Conservation (phyloP, 2,329 filamentous ascomycete genomes). For the Paecilomyces variotii region DNA sequence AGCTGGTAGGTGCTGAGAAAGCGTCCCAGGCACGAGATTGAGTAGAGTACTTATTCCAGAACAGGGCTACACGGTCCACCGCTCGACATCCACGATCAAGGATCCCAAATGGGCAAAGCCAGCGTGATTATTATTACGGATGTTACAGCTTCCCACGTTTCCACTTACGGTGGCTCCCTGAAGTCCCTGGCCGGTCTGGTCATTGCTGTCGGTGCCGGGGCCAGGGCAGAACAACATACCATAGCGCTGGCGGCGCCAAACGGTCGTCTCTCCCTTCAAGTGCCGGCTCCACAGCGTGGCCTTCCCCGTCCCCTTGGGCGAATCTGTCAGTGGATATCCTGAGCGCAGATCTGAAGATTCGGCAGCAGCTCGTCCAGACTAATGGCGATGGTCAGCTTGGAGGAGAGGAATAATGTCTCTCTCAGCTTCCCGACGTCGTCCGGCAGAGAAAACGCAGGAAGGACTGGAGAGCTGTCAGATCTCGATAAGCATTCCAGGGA, state of each 20-base stretch:
- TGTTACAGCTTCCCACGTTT: slow-evolving; percentile 12
- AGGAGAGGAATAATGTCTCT: background rate
- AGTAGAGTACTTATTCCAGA: slow-evolving; percentile 2
- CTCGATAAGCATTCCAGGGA: background rate
- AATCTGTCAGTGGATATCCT: slow-evolving; percentile 15
- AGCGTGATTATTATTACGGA: slow-evolving; percentile 1
- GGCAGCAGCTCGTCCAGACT: background rate
- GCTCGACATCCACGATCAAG: background rate
- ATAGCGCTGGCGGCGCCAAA: slow-evolving; percentile 26
- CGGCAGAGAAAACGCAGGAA: background rate
- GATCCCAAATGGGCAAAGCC: background rate
- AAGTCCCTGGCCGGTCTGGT: slow-evolving; percentile 1
- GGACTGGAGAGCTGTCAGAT: background rate
- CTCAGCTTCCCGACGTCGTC: background rate
- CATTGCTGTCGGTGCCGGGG: slow-evolving; percentile 6
- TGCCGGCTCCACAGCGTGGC: slow-evolving; percentile 25
- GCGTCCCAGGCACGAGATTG: background rate
- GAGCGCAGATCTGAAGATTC: slow-evolving; percentile 21
- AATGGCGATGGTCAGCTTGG: background rate
- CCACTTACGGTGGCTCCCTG: slow-evolving; percentile 8
- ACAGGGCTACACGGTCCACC: slow-evolving; percentile 4
- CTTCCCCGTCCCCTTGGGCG: slow-evolving; percentile 21
- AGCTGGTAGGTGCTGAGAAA: background rate
- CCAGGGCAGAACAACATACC: slow-evolving; percentile 17
- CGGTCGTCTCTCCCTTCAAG: slow-evolving; percentile 18